Base-by-base conservation (phyloP, 805 yeast genomes). In the Cephaloascus albidus region DNA sequence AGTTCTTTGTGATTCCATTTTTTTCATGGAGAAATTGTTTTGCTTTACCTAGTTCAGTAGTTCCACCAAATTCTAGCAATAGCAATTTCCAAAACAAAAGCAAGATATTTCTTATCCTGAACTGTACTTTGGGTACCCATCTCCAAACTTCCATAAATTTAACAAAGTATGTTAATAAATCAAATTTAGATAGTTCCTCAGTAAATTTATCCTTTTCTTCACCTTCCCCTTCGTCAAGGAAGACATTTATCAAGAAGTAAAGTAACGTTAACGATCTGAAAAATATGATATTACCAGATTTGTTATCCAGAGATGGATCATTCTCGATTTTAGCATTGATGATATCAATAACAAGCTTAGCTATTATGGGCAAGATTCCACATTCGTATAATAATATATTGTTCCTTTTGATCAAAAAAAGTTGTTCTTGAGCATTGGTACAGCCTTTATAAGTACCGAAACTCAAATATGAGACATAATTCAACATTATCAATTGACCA, bases 141-240 rank as follows among this genome's bases (percentile, higher is more conserved):
- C 85, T 71, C 85, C 90, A 81, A 35, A 69, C 61, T 44, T 81
- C 89, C 6, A 84, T 65, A 37, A 72, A 68, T 32, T 61, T 55
- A 1, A 76, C 58, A 4, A 85, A 44, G 14, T 54, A 54, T 2
- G 63, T 43, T 31, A 85, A 45, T 1, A 85, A 15, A 20, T 71
- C 63, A 0, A 57, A 38, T 2, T 63, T 48, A 3, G 45, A 46
- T 4, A 72, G 46, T 5, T 39, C 40, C 0, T 39, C 40, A 17
- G 46, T 40, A 26, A 63, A 48, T 20, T 39, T 38, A 5, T 41
- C 35, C 15, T 43, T 40, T 10, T 37, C 31, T 1, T 45, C 36
- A 14, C 39, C 36, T 3, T 43, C 27, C 30, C 43, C 41, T 8
- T 42, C 32, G 33, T 43, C 38, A 18, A 63, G 20, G 15, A 54